Percentiles rank a stretch among this genome's conserved stretches.
Evolutionary conservation across 129 eudicot genomes (phyloP).

Genomic region (Erigeron canadensis): DNA sequence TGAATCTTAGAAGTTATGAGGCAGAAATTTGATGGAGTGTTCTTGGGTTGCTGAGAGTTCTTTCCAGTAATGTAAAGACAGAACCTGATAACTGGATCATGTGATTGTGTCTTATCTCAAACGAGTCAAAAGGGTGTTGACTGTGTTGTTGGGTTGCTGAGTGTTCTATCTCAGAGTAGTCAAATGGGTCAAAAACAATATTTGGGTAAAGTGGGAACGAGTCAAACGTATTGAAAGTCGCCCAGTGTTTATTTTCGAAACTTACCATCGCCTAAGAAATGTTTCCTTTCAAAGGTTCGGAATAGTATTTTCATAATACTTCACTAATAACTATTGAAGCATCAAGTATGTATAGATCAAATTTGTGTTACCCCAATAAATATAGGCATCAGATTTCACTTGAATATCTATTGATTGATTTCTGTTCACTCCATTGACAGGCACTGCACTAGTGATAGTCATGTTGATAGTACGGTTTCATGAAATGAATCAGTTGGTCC

Average conservation of each 20-base stretch:
- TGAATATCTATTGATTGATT: background rate
- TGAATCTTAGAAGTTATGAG: background rate
- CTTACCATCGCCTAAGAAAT: background rate
- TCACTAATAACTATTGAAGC: background rate
- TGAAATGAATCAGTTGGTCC: constrained; percentile 42
- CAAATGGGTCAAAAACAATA: too few relatives aligned
- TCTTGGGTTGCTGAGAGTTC: background rate
- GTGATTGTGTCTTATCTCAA: background rate
- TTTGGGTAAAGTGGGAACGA: too few relatives aligned
- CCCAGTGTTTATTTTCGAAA: background rate
- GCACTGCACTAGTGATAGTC: constrained; percentile 9
- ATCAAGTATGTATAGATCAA: too few relatives aligned
- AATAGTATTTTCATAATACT: background rate
- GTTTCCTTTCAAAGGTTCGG: background rate
- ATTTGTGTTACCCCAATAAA: too few relatives aligned
- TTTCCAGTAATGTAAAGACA: background rate
- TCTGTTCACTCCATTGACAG: background rate
- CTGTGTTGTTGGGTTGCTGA: too few relatives aligned
- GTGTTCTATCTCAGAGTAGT: too few relatives aligned
- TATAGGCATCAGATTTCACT: too few relatives aligned
- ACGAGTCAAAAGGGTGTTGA: background rate
- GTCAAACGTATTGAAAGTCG: background rate
- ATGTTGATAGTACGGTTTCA: constrained; percentile 38
- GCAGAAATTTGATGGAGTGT: background rate
- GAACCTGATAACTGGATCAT: background rate